Conservation (phyloP, 805 yeast species). For the Ogataea zsoltii region DNA sequence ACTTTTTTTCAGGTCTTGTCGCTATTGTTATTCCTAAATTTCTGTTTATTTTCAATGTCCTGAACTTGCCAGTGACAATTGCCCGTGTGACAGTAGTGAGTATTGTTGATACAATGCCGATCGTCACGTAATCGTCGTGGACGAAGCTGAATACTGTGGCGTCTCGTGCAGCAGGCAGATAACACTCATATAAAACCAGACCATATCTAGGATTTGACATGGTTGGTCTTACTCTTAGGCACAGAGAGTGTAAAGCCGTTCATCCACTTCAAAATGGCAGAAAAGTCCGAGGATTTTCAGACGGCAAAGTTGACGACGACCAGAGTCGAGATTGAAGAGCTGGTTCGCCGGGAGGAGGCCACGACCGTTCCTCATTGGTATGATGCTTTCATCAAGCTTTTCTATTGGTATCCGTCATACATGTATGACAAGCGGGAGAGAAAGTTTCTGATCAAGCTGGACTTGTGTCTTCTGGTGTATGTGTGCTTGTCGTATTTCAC, state of each 20-base stretch:
- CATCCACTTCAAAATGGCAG: constrained; percentile 10
- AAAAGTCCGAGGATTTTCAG: constrained; percentile 7
- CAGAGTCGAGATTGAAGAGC: constrained; percentile 15
- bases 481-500: constrained; percentile 63
- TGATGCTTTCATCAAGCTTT: constrained; percentile 54
- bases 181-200: not conserved
- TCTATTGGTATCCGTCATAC: constrained; percentile 42
- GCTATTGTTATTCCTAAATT: too few relatives aligned
- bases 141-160: too few relatives aligned
- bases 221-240: too few relatives aligned
- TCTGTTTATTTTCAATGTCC: too few relatives aligned
- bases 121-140: too few relatives aligned
- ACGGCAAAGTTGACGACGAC: constrained; percentile 3
- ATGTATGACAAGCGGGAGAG: constrained; percentile 33
- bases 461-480: constrained; percentile 49
- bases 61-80: too few relatives aligned
- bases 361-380: constrained; percentile 47
- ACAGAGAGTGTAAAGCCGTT: too few relatives aligned
- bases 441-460: constrained; percentile 52
- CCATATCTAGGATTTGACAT: too few relatives aligned
- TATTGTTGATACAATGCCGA: too few relatives aligned
- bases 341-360: constrained; percentile 34
- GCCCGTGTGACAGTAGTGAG: too few relatives aligned
- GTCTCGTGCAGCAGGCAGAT: too few relatives aligned
- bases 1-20: too few relatives aligned